A percentile compares a stretch with the other conserved stretches of the same genome.
Evolutionary conservation across 352 stramenopile genomes (phyloP).

Genomic region (Thalassiosira mediterranea): DNA sequence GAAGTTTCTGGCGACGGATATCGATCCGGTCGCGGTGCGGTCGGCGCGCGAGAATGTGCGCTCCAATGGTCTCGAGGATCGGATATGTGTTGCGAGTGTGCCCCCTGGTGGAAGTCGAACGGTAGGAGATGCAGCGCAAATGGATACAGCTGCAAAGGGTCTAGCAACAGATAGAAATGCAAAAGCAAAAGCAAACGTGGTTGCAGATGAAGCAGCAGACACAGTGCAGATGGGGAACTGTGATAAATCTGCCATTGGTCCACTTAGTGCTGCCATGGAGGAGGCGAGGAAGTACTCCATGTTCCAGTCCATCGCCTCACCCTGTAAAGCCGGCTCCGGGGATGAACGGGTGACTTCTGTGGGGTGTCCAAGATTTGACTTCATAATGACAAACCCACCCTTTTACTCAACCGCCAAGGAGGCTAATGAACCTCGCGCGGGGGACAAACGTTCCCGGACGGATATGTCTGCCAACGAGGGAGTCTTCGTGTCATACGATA

Average conservation of each 20-base stretch:
- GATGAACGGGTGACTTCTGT: neutral
- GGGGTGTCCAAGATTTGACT: slow-evolving; percentile 81
- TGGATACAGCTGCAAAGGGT: too few species aligned
- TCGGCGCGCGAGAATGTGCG: slow-evolving; percentile 89
- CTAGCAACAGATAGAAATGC: too few species aligned
- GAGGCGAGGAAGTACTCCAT: slow-evolving; percentile 15
- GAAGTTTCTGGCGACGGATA: slow-evolving; percentile 93
- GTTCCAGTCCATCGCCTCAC: slow-evolving; percentile 18
- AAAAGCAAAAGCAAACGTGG: too few species aligned
- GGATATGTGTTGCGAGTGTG: slow-evolving; percentile 48
- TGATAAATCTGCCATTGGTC: slow-evolving; percentile 11
- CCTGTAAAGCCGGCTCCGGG: neutral
- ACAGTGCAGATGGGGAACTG: neutral
- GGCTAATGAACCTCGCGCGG: slow-evolving; percentile 44
- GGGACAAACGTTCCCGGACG: slow-evolving; percentile 68
- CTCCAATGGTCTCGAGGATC: slow-evolving; percentile 86
- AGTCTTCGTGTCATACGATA: slow-evolving; percentile 46
- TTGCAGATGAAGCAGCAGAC: neutral
- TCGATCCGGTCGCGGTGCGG: slow-evolving; percentile 87
- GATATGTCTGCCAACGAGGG: slow-evolving; percentile 71
- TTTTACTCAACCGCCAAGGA: slow-evolving; percentile 88
- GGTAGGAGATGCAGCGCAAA: too few species aligned
- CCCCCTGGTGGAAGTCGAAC: neutral
- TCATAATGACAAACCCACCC: slow-evolving; percentile 96
- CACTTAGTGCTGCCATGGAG: slow-evolving; percentile 43